Evolutionary conservation across 257 asterid genomes (phyloP).

Genomic region (Solanum etuberosum): DNA sequence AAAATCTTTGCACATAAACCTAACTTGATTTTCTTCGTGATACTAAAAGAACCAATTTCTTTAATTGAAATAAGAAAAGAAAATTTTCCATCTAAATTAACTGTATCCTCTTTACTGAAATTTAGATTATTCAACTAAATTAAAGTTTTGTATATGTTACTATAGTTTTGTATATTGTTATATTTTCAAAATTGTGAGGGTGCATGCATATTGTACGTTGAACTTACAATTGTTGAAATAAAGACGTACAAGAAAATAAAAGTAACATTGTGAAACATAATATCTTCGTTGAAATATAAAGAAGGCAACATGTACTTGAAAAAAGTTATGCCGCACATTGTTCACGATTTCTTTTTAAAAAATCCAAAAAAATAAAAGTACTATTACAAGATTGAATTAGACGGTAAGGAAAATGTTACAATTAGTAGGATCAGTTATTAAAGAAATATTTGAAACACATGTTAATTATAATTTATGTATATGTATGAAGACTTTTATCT

Average conservation of each 20-base stretch:
- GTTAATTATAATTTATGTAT: too few species aligned
- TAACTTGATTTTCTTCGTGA: neutral
- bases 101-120: neutral
- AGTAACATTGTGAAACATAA: neutral
- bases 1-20: neutral
- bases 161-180: too few species aligned
- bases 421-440: neutral
- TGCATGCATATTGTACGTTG: too few species aligned
- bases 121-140: neutral
- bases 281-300: neutral
- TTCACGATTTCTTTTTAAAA: neutral
- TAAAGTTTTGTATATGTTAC: neutral
- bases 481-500: too few species aligned
- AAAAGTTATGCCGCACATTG: too few species aligned
- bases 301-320: neutral
- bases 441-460: neutral
- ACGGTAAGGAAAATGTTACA: neutral
- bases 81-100: too few species aligned
- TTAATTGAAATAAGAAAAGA: neutral
- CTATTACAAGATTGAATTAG: neutral
- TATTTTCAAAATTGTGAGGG: too few species aligned
- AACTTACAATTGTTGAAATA: too few species aligned
- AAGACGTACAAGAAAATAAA: neutral
- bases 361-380: neutral
- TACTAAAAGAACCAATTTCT: neutral